Base-by-base conservation (phyloP, 768 basidiomycete species). In the Leucosporidium yakuticum region DNA sequence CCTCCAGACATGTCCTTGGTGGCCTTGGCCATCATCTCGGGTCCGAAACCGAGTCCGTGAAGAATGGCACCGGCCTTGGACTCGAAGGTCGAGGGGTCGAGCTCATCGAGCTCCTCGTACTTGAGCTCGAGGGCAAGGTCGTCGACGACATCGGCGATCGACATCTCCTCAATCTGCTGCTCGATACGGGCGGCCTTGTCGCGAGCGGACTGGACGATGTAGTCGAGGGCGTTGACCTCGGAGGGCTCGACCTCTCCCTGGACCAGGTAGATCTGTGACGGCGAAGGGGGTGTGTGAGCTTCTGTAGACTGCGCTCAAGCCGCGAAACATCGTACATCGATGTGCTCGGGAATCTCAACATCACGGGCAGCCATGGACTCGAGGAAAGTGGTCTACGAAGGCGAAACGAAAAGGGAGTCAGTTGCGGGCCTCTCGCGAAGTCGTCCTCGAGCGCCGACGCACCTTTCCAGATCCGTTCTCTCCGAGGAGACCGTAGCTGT, bases 401-500 rank as follows among this genome's bases (percentile, higher is more conserved):
- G 32, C 14, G 36, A 19, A 9, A 15, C 39, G 39, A n/a, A 31
- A 32, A 53, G n/a, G 34, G 25, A 17, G 11, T 44, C 44, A 62
- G 51, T 29, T 2, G n/a, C n/a, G 6, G 57, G 20, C 27, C 32
- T 47, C 32, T 14, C 15, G 54, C 49, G 21, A 23, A 51, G 21
- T 51, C 50, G 23, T 51, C 62, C 0, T 4, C 54, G 58, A 58
- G 0, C 62, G 48, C 29, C 27, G 48, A 74, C 75, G 58, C 70
- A 93, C 93, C 87, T 99, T 99, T 81, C 95, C 95, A n/a, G 90
- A 94, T 39, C 95, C 95, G 77, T 99, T 98, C 79, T 97, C 92
- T 48, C 95, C 95, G 53, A 99, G 82, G 39, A 99, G 83, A 79
- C 96, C 96, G 76, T 99, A 99, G 71, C 82, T 81, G 68, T 17